These are phyloP conservation scores for Albugo laibachii DNA, from an alignment of 352 stramenopile genomes.

Conservation along the genomic window DNA sequence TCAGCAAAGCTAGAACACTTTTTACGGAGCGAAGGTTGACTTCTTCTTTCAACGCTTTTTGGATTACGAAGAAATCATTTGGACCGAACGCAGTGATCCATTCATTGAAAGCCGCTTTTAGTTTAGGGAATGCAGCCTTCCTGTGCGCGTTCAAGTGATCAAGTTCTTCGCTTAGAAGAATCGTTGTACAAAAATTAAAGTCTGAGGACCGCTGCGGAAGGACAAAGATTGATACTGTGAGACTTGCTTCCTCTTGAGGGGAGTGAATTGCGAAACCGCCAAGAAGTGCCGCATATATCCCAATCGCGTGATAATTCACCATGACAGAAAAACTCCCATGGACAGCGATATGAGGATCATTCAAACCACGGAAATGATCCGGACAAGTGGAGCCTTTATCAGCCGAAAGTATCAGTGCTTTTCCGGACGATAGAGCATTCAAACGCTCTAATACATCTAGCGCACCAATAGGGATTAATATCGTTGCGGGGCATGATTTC, in stretches of 20 bases:
- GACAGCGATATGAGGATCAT: constrained; percentile 88
- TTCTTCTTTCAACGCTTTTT: constrained; percentile 78
- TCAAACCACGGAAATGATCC: constrained; percentile 80
- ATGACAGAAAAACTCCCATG: constrained; percentile 91
- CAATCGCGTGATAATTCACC: constrained; percentile 91
- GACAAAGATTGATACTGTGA: constrained; percentile 83
- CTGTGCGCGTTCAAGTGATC: constrained; percentile 40
- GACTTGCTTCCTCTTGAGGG: constrained; percentile 80
- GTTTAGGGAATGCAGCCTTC: constrained; percentile 26
- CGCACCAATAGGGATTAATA: constrained; percentile 84
- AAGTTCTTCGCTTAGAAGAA: constrained; percentile 15
- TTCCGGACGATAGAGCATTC: constrained; percentile 22
- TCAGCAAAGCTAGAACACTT: constrained; percentile 77
- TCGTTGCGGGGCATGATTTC: constrained; percentile 16
- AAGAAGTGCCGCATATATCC: constrained; percentile 77
- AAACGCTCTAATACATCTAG: constrained; percentile 61
- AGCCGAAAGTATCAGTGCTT: constrained; percentile 74
- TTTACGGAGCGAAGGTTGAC: constrained; percentile 61
- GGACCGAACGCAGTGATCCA: constrained; percentile 80
- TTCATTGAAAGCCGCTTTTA: constrained; percentile 64
- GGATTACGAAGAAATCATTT: constrained; percentile 91
- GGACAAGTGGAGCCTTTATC: constrained; percentile 90
- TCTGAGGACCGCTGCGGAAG: constrained; percentile 15
- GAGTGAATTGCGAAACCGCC: constrained; percentile 86
- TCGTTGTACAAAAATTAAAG: constrained; percentile 1